Evolutionary conservation across 1,284 basidiomycete genomes (phyloP), one percentile per base, ranked within the genome.

Genomic region (Marasmius fiardii): DNA sequence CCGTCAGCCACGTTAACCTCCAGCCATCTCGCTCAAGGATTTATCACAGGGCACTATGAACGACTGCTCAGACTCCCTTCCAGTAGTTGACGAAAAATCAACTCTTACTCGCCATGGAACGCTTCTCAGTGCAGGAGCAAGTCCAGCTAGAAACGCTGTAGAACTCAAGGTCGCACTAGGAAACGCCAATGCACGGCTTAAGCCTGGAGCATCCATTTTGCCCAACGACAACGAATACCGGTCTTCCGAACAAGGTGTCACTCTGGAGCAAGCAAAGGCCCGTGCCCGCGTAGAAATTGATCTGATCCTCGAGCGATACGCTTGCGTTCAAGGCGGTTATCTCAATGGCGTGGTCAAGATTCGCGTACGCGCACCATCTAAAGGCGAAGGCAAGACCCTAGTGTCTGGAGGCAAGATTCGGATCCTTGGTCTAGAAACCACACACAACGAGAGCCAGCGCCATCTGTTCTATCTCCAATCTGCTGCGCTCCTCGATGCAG

Each of bases 391-490:
- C 0, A 76, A 80, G 23, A 69, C 96, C 3, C 76, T 86, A 59
- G 74, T 97, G 5, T 86, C 86, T 24, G 86, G 82, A 52, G 92
- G 88, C 4, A 96, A 95, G 73, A 73, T 96, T 34, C 80, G 93
- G 39, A 78, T 96, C 14, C 81, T 97, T 51, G 95, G 95, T 0
- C 96, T 94, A 65, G 95, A 97, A 72, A 85, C 81, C 56, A 78
- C 91, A 50, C 76, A 83, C 0, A 76, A 80, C 37, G 76, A 81
- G 57, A 76, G 82, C 53, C 74, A 82, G 2, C 78, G 89, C n/a
- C 86, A 93, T 68, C 87, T 90, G 18, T 96, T 98, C 73, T 95
- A 93, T 69, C 92, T 94, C 63, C 85, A 85, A 63, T 83, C 88
- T 4, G 77, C 83, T 16, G 72, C 79, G 11, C 76, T 97, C 18